A percentile compares a stretch with the other conserved stretches of the same genome.
phyloP scores from a whole-genome alignment of 2,329 filamentous ascomycete species.

The Sporothrix inflata region DNA sequence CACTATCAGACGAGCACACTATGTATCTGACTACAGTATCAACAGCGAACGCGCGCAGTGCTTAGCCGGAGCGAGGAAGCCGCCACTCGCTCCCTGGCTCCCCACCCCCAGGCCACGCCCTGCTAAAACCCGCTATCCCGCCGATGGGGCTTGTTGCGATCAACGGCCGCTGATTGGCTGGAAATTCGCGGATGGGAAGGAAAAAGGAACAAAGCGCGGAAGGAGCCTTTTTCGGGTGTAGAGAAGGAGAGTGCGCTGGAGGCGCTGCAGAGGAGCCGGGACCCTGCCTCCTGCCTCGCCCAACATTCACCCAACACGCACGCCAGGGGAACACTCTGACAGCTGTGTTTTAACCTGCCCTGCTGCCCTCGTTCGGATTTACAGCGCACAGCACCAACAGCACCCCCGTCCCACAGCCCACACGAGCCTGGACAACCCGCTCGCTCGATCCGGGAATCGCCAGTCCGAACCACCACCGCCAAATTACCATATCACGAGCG shows the following conservation, averaged over 20 bases:
- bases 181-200: neutral
- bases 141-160: conserved; percentile 20
- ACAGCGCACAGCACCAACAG: neutral
- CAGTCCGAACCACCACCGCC: conserved; percentile 11
- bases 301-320: neutral
- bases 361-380: neutral
- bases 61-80: conserved; percentile 25
- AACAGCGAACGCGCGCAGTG: neutral
- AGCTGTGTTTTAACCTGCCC: conserved; percentile 1
- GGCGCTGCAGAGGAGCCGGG: conserved; percentile 7
- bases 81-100: conserved; percentile 13
- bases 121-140: conserved; percentile 18
- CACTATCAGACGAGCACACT: neutral
- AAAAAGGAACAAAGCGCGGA: conserved; percentile 21
- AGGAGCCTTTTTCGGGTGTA: conserved; percentile 8
- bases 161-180: conserved; percentile 21
- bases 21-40: neutral
- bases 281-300: neutral
- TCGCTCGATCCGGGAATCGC: conserved; percentile 23
- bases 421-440: conserved; percentile 13
- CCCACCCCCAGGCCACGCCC: conserved; percentile 20
- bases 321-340: neutral
- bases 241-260: conserved; percentile 20
- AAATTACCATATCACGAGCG: conserved; percentile 17
- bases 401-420: conserved; percentile 8